Percentiles rank a stretch among this genome's conserved stretches.
These are phyloP conservation scores for Chloranthus sessilifolius DNA, from an alignment of 164 flowering plant species.

Conservation along the genomic window DNA sequence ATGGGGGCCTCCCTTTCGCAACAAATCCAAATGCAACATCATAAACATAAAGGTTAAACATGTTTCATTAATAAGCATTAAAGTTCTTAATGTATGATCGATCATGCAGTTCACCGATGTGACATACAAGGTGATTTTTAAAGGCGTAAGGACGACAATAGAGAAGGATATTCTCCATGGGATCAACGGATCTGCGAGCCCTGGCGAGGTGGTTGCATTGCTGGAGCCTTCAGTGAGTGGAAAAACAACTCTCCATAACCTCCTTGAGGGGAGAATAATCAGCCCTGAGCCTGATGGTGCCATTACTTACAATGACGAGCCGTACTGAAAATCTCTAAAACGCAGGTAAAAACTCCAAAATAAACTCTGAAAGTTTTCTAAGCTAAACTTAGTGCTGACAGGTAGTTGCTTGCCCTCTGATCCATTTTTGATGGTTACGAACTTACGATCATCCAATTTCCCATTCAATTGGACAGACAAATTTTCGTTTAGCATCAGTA, in stretches of 20 bases:
- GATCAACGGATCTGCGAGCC: conserved; percentile 72
- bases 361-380: too few relatives aligned
- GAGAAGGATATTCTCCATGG: conserved; percentile 79
- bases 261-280: conserved; percentile 69
- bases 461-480: too few relatives aligned
- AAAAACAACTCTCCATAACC: conserved; percentile 74
- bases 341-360: conserved; percentile 50
- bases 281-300: conserved; percentile 44
- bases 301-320: conserved; percentile 80
- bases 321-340: conserved; percentile 70
- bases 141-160: conserved; percentile 40
- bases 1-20: too few relatives aligned
- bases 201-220: conserved; percentile 84
- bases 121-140: conserved; percentile 64
- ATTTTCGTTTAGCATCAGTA: too few relatives aligned
- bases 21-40: too few relatives aligned
- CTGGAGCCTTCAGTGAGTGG: conserved; percentile 99
- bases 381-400: too few relatives aligned
- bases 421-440: too few relatives aligned
- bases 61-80: too few relatives aligned
- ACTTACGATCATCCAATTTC: too few relatives aligned
- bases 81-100: too few relatives aligned
- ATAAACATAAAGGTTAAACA: too few relatives aligned
- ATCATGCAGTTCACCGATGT: conserved; percentile 85
- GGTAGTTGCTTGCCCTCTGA: too few relatives aligned